Evolutionary conservation across 768 basidiomycete species (phyloP).

Genomic region (Coprinellus aureogranulatus): DNA sequence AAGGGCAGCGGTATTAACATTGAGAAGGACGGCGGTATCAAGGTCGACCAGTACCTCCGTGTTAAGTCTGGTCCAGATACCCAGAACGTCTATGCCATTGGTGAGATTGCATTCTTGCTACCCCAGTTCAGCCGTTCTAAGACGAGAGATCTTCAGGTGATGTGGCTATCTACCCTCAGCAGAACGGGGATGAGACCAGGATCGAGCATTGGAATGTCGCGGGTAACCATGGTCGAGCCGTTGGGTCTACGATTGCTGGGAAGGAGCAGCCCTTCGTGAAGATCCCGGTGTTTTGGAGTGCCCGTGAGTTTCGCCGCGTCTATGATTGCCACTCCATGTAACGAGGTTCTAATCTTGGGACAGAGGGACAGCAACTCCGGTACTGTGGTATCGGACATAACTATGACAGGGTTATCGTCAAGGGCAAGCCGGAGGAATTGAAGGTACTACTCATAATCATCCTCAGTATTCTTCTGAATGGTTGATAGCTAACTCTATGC

Average conservation of each 20-base stretch:
- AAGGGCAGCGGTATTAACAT: conserved; percentile 66
- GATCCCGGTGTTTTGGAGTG: conserved; percentile 88
- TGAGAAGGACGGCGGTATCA: conserved; percentile 74
- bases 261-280: conserved; percentile 69
- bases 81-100: conserved; percentile 68
- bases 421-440: conserved; percentile 70
- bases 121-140: background rate
- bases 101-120: conserved; percentile 31
- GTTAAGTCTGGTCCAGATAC: conserved; percentile 46
- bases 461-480: background rate
- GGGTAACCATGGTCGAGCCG: conserved; percentile 79
- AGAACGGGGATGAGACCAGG: conserved; percentile 49
- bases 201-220: conserved; percentile 96
- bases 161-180: conserved; percentile 76
- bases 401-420: conserved; percentile 76
- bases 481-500: conserved; percentile 1
- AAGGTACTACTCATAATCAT: conserved; percentile 51
- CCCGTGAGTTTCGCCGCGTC: conserved; percentile 49
- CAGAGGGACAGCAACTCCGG: conserved; percentile 83
- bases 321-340: background rate
- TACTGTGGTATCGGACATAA: conserved; percentile 75
- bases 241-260: conserved; percentile 74
- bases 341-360: background rate
- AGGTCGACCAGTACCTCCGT: conserved; percentile 71
- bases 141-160: conserved; percentile 47